Conservation (phyloP, 306 rosid genomes). For the Comarum palustre region DNA sequence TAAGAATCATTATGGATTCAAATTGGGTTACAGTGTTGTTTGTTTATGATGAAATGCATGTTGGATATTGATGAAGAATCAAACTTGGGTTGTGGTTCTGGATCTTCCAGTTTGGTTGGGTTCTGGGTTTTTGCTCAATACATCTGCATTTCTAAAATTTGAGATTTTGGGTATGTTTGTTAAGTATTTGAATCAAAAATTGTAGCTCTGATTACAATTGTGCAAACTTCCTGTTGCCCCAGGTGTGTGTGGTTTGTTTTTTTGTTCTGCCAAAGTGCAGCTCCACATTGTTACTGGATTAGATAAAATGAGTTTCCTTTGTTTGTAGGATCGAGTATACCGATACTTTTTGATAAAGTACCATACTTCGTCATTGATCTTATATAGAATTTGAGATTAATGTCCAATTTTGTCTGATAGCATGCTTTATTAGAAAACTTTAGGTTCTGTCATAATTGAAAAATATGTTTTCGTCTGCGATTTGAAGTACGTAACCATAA, state of each 20-base stretch:
- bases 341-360: neutral
- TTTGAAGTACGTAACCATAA: neutral
- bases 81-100: slow-evolving; percentile 8
- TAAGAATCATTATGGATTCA: neutral
- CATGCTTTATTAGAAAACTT: neutral
- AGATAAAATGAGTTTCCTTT: neutral
- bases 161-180: neutral
- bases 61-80: neutral
- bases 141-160: neutral
- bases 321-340: neutral
- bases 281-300: neutral
- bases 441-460: neutral
- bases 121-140: neutral
- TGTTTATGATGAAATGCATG: neutral
- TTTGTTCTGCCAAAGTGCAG: neutral
- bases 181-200: neutral
- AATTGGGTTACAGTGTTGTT: neutral
- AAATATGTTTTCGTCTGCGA: neutral
- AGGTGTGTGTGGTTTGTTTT: neutral
- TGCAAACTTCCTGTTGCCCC: neutral
- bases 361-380: neutral
- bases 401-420: neutral
- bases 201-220: neutral
- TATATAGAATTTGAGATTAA: neutral
- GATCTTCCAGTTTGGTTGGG: neutral